Conservation (phyloP, 305 asterid species). For the Plantago lanceolata region DNA sequence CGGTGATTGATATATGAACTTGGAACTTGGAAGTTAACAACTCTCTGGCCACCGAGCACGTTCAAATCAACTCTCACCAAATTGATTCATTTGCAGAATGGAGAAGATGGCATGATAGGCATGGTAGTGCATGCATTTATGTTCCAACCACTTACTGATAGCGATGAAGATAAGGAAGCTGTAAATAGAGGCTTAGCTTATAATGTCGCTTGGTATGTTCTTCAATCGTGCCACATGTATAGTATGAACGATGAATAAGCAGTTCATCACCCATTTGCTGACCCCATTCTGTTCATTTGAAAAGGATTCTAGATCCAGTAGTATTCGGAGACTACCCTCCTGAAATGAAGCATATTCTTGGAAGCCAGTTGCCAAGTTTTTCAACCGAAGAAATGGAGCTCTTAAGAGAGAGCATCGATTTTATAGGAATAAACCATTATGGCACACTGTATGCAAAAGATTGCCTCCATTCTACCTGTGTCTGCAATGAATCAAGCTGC, state of each 20-base stretch:
- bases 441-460: constrained; percentile 70
- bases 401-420: constrained; percentile 56
- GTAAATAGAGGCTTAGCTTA: constrained; percentile 63
- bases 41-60: too few species aligned
- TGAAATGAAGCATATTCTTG: constrained; percentile 56
- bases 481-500: constrained; percentile 42
- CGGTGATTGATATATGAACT: background rate
- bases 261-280: background rate
- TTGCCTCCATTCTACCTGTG: constrained; percentile 55
- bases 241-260: background rate
- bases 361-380: constrained; percentile 50
- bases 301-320: constrained; percentile 67
- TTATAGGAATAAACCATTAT: constrained; percentile 74
- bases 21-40: too few species aligned
- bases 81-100: constrained; percentile 41
- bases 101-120: constrained; percentile 56
- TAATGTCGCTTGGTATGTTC: constrained; percentile 66
- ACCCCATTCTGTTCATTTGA: background rate
- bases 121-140: constrained; percentile 46
- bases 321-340: constrained; percentile 72
- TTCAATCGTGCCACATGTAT: background rate
- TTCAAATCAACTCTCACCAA: background rate
- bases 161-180: constrained; percentile 54
- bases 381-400: constrained; percentile 48
- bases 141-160: constrained; percentile 51